These are phyloP conservation scores for Fusarium globosum DNA, from an alignment of 2,329 filamentous ascomycete genomes.

Conservation along the genomic window DNA sequence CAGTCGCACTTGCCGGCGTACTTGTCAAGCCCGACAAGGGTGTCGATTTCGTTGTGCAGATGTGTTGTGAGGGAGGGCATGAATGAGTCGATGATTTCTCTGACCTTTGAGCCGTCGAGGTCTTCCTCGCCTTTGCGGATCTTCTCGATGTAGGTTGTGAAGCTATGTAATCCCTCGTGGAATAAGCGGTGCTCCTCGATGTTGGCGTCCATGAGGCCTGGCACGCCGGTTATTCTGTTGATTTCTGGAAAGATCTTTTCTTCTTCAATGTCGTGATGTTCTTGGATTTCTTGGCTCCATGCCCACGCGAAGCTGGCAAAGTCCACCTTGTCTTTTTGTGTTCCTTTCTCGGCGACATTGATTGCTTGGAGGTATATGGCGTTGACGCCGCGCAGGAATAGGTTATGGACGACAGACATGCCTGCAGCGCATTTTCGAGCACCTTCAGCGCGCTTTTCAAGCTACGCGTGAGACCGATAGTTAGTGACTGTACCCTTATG, in stretches of 20 bases:
- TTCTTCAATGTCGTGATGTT: slow-evolving; percentile 56
- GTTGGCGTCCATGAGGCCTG: slow-evolving; percentile 55
- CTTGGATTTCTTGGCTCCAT: slow-evolving; percentile 49
- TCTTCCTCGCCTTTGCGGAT: slow-evolving; percentile 44
- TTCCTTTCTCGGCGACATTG: slow-evolving; percentile 46
- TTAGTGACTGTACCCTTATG: fast-evolving
- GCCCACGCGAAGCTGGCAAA: slow-evolving; percentile 49
- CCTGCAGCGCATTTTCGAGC: slow-evolving; percentile 41
- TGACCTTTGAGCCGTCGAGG: slow-evolving; percentile 47
- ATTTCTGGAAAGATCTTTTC: slow-evolving; percentile 52
- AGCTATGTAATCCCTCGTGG: slow-evolving; percentile 48
- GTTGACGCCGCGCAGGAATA: slow-evolving; percentile 52
- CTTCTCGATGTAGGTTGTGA: slow-evolving; percentile 47
- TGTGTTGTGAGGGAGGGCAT: slow-evolving; percentile 50
- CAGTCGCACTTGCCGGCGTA: slow-evolving; percentile 52
- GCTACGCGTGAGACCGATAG: neutral
- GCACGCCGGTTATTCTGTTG: slow-evolving; percentile 49
- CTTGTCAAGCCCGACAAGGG: slow-evolving; percentile 49
- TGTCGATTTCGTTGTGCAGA: slow-evolving; percentile 53
- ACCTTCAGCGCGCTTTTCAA: slow-evolving; percentile 34
- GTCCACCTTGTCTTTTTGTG: slow-evolving; percentile 47
- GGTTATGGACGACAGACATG: slow-evolving; percentile 53
- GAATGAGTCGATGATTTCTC: slow-evolving; percentile 43
- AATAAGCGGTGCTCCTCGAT: slow-evolving; percentile 56
- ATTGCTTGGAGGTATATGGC: slow-evolving; percentile 52